Base-by-base conservation (phyloP, 805 yeast genomes). In the Saccharomycopsis guyanensis region DNA sequence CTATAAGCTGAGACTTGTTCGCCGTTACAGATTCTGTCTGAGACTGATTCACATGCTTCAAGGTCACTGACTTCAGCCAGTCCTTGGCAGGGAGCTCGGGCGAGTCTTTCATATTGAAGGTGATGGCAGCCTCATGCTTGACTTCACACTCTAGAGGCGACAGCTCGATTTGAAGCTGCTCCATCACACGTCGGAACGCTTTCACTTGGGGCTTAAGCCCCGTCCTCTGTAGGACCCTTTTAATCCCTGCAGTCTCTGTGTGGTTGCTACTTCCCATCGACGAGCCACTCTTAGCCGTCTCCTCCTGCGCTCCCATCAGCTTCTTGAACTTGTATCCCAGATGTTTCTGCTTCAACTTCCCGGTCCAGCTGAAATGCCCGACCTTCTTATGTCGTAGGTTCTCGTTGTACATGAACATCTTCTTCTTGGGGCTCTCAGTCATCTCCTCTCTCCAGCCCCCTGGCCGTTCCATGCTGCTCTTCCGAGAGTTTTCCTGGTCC, bases 91-190 rank as follows among this genome's bases (percentile, higher is more conserved):
- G 33, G 3, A 55, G 46, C 1, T 58, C 60, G 24, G 64, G 65
- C 27, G 57, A 62, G 4, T 40, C 37, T 46, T 59, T 58, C 36
- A 64, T 41, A 3, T 64, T 61, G 1, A 58, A 51, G 0, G 68
- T 64, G 13, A 63, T 57, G 25, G 58, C 50, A 10, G 64, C 57
- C 53, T 66, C 71, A 48, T 64, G 66, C 27, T 55, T 56, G 20
- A 65, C 57, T 51, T 66, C 70, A 13, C 53, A 51, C 42, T 65
- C 64, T 38, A 65, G 49, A 3, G 69, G 69, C n/a, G 56, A 56
- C 13, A 55, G 42, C 47, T 66, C 71, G 33, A 50, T 47, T 45
- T 63, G 64, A 27, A 66, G 52, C 15, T 66, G 68, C 38, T 55
- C 51, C 2, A 62, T 57, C 3, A 66, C 56, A 44, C 69, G 55